Percentiles rank a stretch among this genome's conserved stretches.
Conservation (phyloP, 495 filamentous ascomycete genomes). For the Ascodesmis nigricans region DNA sequence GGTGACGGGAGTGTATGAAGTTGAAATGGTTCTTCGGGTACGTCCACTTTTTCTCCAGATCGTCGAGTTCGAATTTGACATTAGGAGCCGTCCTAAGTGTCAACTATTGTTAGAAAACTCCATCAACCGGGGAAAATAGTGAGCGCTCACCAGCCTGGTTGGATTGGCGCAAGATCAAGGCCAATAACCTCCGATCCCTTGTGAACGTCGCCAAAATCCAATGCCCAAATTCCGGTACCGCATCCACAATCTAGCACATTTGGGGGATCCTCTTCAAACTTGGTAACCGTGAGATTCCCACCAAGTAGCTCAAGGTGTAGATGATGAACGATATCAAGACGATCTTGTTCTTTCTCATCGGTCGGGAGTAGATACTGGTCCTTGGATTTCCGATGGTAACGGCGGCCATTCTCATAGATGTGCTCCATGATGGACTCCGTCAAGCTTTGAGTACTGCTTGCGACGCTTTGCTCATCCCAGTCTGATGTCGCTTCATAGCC, state of each 20-base stretch:
- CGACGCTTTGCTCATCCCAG: no score
- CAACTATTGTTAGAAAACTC: no score
- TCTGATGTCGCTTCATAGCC: no score
- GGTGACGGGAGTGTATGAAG: conserved; percentile 24
- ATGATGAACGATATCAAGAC: conserved; percentile 44
- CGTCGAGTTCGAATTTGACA: conserved; percentile 40
- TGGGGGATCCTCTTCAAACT: conserved; percentile 23
- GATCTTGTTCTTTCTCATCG: no score
- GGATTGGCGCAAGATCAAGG: conserved; percentile 35
- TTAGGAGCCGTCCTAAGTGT: no score
- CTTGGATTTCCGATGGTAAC: conserved; percentile 36
- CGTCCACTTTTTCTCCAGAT: conserved; percentile 28
- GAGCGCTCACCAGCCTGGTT: conserved; percentile 29
- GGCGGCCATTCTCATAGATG: conserved; percentile 40
- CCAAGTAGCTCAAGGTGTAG: conserved; percentile 31
- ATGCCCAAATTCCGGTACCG: conserved; percentile 44
- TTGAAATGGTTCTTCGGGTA: conserved; percentile 21
- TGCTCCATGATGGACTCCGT: conserved; percentile 33
- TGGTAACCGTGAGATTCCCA: conserved; percentile 32
- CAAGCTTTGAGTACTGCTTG: conserved; percentile 13
- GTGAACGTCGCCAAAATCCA: no score
- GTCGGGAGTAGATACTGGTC: no score
- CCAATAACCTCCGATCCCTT: conserved; percentile 13
- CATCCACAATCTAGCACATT: conserved; percentile 41
- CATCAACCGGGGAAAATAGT: no score